Base-by-base conservation (phyloP, 2,329 filamentous ascomycete species). In the Neonectria sp. region DNA sequence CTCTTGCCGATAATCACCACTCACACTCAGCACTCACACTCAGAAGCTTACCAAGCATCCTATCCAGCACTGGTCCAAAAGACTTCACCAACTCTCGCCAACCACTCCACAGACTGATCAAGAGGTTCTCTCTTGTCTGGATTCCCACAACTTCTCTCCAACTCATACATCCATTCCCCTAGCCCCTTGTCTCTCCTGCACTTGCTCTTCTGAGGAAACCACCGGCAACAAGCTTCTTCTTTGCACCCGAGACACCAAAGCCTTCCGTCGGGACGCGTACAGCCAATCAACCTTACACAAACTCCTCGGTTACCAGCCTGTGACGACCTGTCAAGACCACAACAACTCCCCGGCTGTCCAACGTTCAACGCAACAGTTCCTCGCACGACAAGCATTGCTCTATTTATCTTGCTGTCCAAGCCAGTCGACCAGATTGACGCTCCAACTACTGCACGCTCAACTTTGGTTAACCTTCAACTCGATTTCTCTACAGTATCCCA, bases 211-310 rank as follows among this genome's bases (percentile, higher is more conserved):
- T 55, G 60, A 67, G 52, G 31, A 35, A 35, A 35, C 31, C 35
- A 13, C 51, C n/a, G 21, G 63, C 69, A 64, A 60, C 63, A 61
- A 73, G 67, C 63, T 70, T 73, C 58, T 72, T 73, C 63, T 43
- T 56, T 46, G 65, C 69, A 43, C 43, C 55, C 56, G 57, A 61
- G 61, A 75, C 68, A 74, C 67, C 72, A 68, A 66, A 49, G 53
- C 64, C 68, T 68, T 70, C 58, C 59, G 68, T 68, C 68, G 65
- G 71, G 66, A 73, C 63, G 58, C 62, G 73, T 73, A 63, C 49
- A 40, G 68, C 71, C 61, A 55, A 62, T 55, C 51, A 66, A 40
- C 45, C 71, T 72, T 70, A 69, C 64, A 75, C 73, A 75, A 75
- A 69, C 64, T 66, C 62, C 33, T 73, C 73, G 71, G 73, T 65